phyloP scores from a whole-genome alignment of 441 rosid genomes.

The Manihot esculenta region DNA sequence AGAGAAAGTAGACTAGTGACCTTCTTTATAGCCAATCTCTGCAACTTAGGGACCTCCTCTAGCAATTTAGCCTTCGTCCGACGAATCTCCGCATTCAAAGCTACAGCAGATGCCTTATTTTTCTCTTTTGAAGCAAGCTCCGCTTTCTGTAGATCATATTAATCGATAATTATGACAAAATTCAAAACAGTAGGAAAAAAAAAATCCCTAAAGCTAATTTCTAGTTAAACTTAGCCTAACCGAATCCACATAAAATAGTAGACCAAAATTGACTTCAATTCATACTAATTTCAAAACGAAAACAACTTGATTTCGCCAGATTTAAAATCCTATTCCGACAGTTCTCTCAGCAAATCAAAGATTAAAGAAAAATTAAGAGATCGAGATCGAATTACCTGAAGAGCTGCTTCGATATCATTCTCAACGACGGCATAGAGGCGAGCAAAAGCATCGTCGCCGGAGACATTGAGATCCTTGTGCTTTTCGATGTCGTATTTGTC shows the following conservation, averaged over 20 bases:
- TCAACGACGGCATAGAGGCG: conserved; percentile 68
- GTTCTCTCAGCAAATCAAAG: background rate
- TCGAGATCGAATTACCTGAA: conserved; percentile 50
- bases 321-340: background rate
- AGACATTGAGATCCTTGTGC: conserved; percentile 71
- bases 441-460: conserved; percentile 94
- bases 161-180: conserved; percentile 2
- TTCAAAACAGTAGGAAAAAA: background rate
- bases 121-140: conserved; percentile 79
- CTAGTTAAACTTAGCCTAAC: background rate
- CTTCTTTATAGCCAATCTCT: conserved; percentile 91
- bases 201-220: background rate
- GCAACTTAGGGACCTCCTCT: conserved; percentile 91
- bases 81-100: conserved; percentile 89
- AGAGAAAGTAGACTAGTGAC: conserved; percentile 29
- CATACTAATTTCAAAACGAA: conserved; percentile 5
- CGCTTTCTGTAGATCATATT: conserved; percentile 56
- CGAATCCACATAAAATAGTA: conserved; percentile 1
- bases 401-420: conserved; percentile 71
- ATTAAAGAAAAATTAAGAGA: conserved; percentile 4
- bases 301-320: background rate
- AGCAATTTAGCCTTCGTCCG: conserved; percentile 78
- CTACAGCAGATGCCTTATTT: conserved; percentile 80
- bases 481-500: conserved; percentile 90
- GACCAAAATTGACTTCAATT: background rate